A percentile compares a stretch with the other conserved stretches of the same genome.
These are phyloP conservation scores for Sarcocystis neurona DNA, from an alignment of 169 alveolate species.

Conservation along the genomic window DNA sequence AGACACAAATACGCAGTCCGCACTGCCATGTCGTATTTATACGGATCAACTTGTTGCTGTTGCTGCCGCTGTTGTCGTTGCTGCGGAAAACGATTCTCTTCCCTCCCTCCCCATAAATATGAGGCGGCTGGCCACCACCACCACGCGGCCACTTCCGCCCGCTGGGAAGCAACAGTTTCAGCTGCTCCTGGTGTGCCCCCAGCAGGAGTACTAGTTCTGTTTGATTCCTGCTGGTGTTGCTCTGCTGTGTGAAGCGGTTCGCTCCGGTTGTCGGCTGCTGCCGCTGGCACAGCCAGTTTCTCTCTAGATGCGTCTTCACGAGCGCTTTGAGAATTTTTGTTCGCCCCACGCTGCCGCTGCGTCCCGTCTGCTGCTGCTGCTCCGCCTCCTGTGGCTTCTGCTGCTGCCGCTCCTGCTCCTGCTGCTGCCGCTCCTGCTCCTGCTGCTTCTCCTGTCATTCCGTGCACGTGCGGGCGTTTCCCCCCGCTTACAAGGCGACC, in stretches of 20 bases:
- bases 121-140: too few relatives aligned
- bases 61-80: conserved; percentile 1
- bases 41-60: conserved; percentile 25
- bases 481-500: too few relatives aligned
- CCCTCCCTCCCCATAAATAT: too few relatives aligned
- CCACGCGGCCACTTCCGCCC: background rate
- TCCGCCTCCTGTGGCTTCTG: background rate
- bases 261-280: background rate
- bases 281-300: too few relatives aligned
- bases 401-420: conserved; percentile 23
- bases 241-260: background rate
- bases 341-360: too few relatives aligned
- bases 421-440: conserved; percentile 21
- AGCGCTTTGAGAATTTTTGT: too few relatives aligned
- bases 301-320: too few relatives aligned
- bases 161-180: background rate
- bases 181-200: too few relatives aligned
- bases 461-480: too few relatives aligned
- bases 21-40: conserved; percentile 15
- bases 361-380: background rate
- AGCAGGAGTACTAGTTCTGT: too few relatives aligned
- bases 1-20: conserved; percentile 33
- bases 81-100: too few relatives aligned
- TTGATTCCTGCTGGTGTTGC: background rate
- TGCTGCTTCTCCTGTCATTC: too few relatives aligned